A percentile compares a stretch with the other conserved stretches of the same genome.
Conservation (phyloP, 345 rosid genomes). For the Sonneratia alba region DNA sequence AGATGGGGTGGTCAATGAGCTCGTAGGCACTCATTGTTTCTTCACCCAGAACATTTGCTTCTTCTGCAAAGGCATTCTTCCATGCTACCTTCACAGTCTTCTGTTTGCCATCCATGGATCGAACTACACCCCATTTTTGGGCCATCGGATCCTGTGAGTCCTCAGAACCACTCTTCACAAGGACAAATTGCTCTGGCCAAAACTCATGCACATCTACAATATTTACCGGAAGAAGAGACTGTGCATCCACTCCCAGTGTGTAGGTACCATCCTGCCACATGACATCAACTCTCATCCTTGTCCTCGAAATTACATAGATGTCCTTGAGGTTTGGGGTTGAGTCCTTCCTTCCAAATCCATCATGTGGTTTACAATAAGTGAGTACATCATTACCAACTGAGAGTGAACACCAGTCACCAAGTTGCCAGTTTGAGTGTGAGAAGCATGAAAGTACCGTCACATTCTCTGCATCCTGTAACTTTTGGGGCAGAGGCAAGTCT, state of each 20-base stretch:
- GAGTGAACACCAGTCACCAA: slow-evolving; percentile 88
- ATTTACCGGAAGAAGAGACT: slow-evolving; percentile 49
- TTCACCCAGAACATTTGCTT: slow-evolving; percentile 27
- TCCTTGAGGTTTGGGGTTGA: slow-evolving; percentile 23
- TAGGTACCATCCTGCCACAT: slow-evolving; percentile 79
- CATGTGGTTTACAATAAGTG: background rate
- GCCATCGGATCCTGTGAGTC: slow-evolving; percentile 25
- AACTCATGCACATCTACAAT: slow-evolving; percentile 65
- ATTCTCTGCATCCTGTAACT: slow-evolving; percentile 44
- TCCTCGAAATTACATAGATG: slow-evolving; percentile 51
- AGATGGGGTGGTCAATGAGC: slow-evolving; percentile 79
- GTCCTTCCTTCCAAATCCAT: slow-evolving; percentile 19
- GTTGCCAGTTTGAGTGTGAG: slow-evolving; percentile 77
- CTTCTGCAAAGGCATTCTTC: slow-evolving; percentile 28
- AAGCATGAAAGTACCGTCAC: slow-evolving; percentile 54
- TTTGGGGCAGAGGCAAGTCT: slow-evolving; percentile 34
- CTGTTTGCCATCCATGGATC: slow-evolving; percentile 60
- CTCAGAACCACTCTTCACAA: slow-evolving; percentile 44
- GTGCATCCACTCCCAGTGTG: slow-evolving; percentile 45
- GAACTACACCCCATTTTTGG: slow-evolving; percentile 66
- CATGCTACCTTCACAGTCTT: slow-evolving; percentile 67
- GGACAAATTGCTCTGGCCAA: slow-evolving; percentile 85
- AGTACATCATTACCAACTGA: slow-evolving; percentile 6
- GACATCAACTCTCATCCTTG: slow-evolving; percentile 58
- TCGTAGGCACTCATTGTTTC: slow-evolving; percentile 82